Evolutionary conservation across 1,284 basidiomycete genomes (phyloP).

Genomic region (Trametes sp.): DNA sequence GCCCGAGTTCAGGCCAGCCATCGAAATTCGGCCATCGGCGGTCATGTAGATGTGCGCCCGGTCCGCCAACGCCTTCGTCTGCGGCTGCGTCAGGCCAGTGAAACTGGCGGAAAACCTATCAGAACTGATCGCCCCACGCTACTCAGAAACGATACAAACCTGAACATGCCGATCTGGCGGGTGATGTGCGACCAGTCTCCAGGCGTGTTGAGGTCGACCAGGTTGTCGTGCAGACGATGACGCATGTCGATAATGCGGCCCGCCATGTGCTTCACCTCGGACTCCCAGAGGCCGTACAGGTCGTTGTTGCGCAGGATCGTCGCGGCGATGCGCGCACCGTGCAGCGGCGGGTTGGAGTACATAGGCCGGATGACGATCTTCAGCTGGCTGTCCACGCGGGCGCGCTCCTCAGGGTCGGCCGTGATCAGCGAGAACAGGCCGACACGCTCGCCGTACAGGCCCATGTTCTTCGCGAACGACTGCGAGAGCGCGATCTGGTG

Average conservation of each 20-base stretch:
- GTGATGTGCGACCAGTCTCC: slow-evolving; percentile 97
- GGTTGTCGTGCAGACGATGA: slow-evolving; percentile 80
- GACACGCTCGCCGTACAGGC: slow-evolving; percentile 96
- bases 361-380: slow-evolving; percentile 98
- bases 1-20: slow-evolving; percentile 91
- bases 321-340: slow-evolving; percentile 92
- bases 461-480: slow-evolving; percentile 99
- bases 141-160: slow-evolving; percentile 50
- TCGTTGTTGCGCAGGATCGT: slow-evolving; percentile 81
- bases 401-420: slow-evolving; percentile 81
- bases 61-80: slow-evolving; percentile 89
- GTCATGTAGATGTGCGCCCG: slow-evolving; percentile 97
- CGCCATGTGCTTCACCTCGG: slow-evolving; percentile 95
- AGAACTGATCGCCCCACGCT: slow-evolving; percentile 1
- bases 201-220: slow-evolving; percentile 89
- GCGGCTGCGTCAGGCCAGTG: slow-evolving; percentile 85
- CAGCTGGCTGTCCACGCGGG: slow-evolving; percentile 90
- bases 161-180: slow-evolving; percentile 96
- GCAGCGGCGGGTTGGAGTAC: slow-evolving; percentile 98
- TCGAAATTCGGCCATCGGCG: slow-evolving; percentile 89
- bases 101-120: slow-evolving; percentile 58
- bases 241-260: slow-evolving; percentile 97
- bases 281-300: slow-evolving; percentile 90
- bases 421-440: slow-evolving; percentile 93
- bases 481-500: slow-evolving; percentile 90